Conservation (phyloP, 148 eudicot genomes). For the Rhododendron vialii region DNA sequence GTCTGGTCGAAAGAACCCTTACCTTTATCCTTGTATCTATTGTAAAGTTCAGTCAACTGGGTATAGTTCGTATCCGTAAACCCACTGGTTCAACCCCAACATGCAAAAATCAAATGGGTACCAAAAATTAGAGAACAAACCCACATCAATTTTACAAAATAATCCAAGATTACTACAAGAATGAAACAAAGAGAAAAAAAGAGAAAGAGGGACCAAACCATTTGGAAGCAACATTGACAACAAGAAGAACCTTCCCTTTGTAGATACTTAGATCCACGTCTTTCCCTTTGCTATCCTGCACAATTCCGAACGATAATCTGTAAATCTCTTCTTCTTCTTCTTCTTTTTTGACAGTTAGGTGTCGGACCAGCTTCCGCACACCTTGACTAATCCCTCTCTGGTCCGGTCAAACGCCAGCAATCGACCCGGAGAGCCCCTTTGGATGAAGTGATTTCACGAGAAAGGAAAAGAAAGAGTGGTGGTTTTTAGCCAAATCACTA, state of each 20-base stretch:
- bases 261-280: slow-evolving; percentile 71
- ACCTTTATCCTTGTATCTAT: slow-evolving; percentile 72
- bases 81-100: slow-evolving; percentile 42
- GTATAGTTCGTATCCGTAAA: slow-evolving; percentile 71
- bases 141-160: not conserved
- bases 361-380: too few relatives aligned
- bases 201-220: slow-evolving; percentile 35
- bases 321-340: not conserved
- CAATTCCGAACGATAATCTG: not conserved
- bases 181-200: not conserved
- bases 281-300: slow-evolving; percentile 58
- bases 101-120: not conserved
- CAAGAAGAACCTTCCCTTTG: slow-evolving; percentile 79
- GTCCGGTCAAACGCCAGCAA: too few relatives aligned
- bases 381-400: too few relatives aligned
- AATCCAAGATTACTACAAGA: not conserved
- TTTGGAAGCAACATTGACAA: slow-evolving; percentile 95
- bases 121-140: slow-evolving; percentile 6
- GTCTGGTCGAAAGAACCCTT: not conserved
- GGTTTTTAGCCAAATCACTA: too few relatives aligned
- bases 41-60: slow-evolving; percentile 69
- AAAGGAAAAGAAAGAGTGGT: too few relatives aligned
- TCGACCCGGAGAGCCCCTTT: too few relatives aligned
- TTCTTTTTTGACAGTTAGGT: too few relatives aligned
- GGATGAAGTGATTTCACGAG: too few relatives aligned